A percentile compares a stretch with the other conserved stretches of the same genome.
phyloP scores from a whole-genome alignment of 2,329 filamentous ascomycete species.

The Alternaria gaisen region DNA sequence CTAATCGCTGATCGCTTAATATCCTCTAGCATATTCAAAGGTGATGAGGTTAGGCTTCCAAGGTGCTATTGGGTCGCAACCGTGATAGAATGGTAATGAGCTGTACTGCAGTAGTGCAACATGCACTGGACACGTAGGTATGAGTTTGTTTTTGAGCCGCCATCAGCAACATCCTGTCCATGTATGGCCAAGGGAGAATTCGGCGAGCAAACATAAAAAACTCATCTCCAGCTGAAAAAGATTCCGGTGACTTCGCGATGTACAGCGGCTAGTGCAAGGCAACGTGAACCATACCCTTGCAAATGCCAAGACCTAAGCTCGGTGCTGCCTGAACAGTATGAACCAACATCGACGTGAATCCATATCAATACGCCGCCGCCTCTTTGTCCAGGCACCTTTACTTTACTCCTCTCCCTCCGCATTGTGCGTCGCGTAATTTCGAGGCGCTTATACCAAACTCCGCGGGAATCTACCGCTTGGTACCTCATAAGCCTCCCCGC shows the following conservation, averaged over 20 bases:
- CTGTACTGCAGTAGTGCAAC: neutral
- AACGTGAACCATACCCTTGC: slow-evolving; percentile 17
- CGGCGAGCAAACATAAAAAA: neutral
- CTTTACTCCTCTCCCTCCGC: slow-evolving; percentile 16
- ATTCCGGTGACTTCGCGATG: neutral
- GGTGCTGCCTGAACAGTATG: slow-evolving; percentile 42
- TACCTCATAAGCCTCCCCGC: slow-evolving; percentile 12
- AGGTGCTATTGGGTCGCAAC: neutral
- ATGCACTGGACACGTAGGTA: neutral
- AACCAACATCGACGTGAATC: slow-evolving; percentile 32
- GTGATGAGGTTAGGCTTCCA: neutral
- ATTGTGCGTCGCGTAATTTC: slow-evolving; percentile 3
- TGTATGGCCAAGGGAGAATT: no score
- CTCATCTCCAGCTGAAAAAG: neutral
- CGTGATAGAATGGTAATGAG: neutral
- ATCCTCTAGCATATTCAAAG: neutral
- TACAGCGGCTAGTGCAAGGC: slow-evolving; percentile 23
- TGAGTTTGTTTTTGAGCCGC: neutral
- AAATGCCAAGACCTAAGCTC: slow-evolving; percentile 33
- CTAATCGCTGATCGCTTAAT: neutral
- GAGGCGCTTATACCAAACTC: neutral
- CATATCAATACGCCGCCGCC: slow-evolving; percentile 38
- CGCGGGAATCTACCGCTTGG: slow-evolving; percentile 5
- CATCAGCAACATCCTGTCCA: neutral
- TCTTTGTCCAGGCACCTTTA: slow-evolving; percentile 26